Percentiles rank a stretch among this genome's conserved stretches.
These are phyloP conservation scores for Thamnidium elegans DNA, from an alignment of 192 early-diverging fungal genomes.

Conservation along the genomic window DNA sequence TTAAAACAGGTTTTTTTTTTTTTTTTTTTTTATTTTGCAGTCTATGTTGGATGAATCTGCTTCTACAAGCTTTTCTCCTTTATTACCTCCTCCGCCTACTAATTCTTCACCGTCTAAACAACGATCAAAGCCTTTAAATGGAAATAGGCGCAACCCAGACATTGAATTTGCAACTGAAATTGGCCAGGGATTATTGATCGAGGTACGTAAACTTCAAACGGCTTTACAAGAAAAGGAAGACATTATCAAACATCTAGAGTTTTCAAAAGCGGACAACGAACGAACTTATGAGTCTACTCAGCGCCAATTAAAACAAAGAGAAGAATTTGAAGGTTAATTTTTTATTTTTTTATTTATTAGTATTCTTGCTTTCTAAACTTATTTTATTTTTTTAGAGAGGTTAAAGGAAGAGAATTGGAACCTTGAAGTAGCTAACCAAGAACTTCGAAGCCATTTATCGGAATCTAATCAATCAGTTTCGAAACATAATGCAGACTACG, in stretches of 20 bases:
- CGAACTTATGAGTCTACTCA: constrained; percentile 41
- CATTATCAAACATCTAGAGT: constrained; percentile 38
- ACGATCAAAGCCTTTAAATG: constrained; percentile 18
- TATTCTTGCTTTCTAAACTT: not conserved
- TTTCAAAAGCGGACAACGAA: constrained; percentile 46
- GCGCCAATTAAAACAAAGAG: constrained; percentile 26
- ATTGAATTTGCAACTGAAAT: constrained; percentile 46
- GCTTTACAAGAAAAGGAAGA: constrained; percentile 44
- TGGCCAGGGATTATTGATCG: constrained; percentile 40
- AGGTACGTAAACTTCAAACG: constrained; percentile 41
- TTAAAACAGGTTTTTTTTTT: too few relatives aligned
- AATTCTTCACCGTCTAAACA: constrained; percentile 23
- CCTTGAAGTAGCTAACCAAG: constrained; percentile 50
- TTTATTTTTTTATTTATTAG: constrained; percentile 12
- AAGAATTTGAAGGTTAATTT: constrained; percentile 51
- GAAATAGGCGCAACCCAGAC: constrained; percentile 27
- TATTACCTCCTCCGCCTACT: constrained; percentile 17
- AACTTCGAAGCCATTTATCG: constrained; percentile 35
- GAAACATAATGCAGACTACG: constrained; percentile 50
- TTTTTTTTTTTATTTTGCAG: too few relatives aligned
- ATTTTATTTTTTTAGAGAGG: constrained; percentile 36
- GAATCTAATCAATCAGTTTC: constrained; percentile 40
- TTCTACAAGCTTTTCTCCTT: constrained; percentile 10
- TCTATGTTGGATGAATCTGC: too few relatives aligned
- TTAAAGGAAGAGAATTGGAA: constrained; percentile 55